A percentile compares a stretch with the other conserved stretches of the same genome.
These are phyloP conservation scores for Penicillium fuscoglaucum DNA, from an alignment of 2,329 filamentous ascomycete species.

Conservation along the genomic window DNA sequence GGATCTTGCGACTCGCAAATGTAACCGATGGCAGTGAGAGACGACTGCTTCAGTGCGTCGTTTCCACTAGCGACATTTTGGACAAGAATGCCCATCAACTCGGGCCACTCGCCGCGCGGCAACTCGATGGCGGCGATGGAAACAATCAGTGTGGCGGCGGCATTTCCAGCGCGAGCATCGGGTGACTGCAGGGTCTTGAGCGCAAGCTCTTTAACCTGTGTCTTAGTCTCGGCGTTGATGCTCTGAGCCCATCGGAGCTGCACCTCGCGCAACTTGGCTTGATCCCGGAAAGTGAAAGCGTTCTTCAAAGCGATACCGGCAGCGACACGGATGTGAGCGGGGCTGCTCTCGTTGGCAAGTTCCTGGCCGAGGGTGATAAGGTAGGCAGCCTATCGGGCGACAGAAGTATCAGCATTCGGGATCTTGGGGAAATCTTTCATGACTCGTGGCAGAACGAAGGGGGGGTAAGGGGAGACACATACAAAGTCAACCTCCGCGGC, in stretches of 20 bases:
- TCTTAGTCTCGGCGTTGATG: constrained; percentile 79
- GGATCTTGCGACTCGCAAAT: constrained; percentile 94
- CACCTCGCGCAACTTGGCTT: constrained; percentile 79
- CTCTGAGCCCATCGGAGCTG: constrained; percentile 91
- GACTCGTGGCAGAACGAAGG: constrained; percentile 24
- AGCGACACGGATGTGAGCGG: constrained; percentile 83
- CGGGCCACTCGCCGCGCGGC: constrained; percentile 87
- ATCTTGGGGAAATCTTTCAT: constrained; percentile 1
- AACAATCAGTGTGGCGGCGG: constrained; percentile 91
- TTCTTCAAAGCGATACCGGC: constrained; percentile 98
- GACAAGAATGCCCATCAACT: constrained; percentile 85
- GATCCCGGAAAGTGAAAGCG: constrained; percentile 92
- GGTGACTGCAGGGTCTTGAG: constrained; percentile 79
- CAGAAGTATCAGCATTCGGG: constrained; percentile 28
- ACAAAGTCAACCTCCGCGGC: constrained; percentile 96
- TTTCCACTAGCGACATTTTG: constrained; percentile 86
- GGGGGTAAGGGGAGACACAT: constrained; percentile 46
- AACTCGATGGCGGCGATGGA: constrained; percentile 94
- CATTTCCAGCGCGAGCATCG: constrained; percentile 80
- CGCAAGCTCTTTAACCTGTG: constrained; percentile 83
- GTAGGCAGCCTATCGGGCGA: constrained; percentile 72
- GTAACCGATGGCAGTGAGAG: constrained; percentile 93
- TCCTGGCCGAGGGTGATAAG: constrained; percentile 89
- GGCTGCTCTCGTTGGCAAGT: constrained; percentile 84
- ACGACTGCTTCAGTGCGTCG: constrained; percentile 90